phyloP scores from a whole-genome alignment of 2,329 filamentous ascomycete species.

The Colletotrichum musae region DNA sequence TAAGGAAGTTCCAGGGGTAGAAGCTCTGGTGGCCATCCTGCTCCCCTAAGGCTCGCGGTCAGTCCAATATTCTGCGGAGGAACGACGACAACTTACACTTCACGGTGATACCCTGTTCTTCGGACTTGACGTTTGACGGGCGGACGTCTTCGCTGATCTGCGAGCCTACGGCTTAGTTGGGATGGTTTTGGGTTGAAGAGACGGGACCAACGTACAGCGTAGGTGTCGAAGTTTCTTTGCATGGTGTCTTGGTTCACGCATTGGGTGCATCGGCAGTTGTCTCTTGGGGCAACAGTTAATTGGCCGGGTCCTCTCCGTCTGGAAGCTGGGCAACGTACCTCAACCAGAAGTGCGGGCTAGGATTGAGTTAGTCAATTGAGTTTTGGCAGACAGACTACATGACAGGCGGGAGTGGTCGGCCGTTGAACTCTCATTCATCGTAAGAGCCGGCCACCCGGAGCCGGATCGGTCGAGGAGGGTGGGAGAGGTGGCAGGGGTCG shows the following conservation, averaged over 20 bases:
- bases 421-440: neutral
- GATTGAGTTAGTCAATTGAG: constrained; percentile 4
- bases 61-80: neutral
- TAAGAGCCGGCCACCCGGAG: constrained; percentile 4
- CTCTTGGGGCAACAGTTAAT: constrained; percentile 46
- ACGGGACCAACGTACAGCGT: constrained; percentile 48
- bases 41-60: constrained; percentile 66
- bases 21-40: constrained; percentile 77
- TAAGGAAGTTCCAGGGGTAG: constrained; percentile 76
- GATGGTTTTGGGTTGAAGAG: constrained; percentile 4
- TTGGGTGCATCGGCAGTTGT: constrained; percentile 59
- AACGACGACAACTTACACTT: constrained; percentile 46
- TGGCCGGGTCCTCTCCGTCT: neutral
- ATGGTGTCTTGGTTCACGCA: constrained; percentile 60
- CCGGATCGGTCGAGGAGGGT: neutral
- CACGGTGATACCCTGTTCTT: constrained; percentile 50
- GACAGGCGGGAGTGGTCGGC: neutral
- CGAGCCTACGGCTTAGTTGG: neutral
- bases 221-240: constrained; percentile 60
- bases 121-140: constrained; percentile 47
- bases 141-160: constrained; percentile 52
- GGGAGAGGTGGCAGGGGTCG: no score
- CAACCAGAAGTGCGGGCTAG: constrained; percentile 42
- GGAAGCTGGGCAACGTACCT: constrained; percentile 31
- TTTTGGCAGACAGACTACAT: neutral